phyloP scores from a whole-genome alignment of 2,329 filamentous ascomycete species.

The Calycina herbarum region DNA sequence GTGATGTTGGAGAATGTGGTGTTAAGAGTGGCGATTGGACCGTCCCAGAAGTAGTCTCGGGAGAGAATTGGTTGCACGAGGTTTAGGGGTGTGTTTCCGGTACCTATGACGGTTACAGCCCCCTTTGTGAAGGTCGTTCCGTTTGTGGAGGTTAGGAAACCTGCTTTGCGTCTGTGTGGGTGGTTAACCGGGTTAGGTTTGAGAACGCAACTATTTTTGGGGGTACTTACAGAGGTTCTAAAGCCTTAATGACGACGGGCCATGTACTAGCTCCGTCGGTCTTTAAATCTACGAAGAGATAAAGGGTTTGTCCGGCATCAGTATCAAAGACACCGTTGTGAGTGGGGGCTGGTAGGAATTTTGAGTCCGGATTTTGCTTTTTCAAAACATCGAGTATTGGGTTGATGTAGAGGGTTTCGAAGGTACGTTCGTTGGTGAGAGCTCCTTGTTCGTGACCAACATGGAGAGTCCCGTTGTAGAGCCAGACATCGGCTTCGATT shows the following conservation, averaged over 20 bases:
- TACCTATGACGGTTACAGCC: slow-evolving; percentile 35
- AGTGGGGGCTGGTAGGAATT: slow-evolving; percentile 48
- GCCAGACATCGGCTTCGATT: slow-evolving; percentile 35
- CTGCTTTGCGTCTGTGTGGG: slow-evolving; percentile 34
- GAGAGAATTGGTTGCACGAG: slow-evolving; percentile 46
- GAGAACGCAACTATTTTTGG: too few species aligned
- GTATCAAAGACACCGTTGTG: slow-evolving; percentile 64
- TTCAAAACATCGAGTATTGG: slow-evolving; percentile 32
- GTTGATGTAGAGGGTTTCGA: slow-evolving; percentile 33
- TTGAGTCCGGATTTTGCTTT: slow-evolving; percentile 35
- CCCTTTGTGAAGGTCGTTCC: slow-evolving; percentile 27
- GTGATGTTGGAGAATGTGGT: slow-evolving; percentile 34
- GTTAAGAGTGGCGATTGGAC: slow-evolving; percentile 32
- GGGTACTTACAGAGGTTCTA: slow-evolving; percentile 54
- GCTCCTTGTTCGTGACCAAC: slow-evolving; percentile 33
- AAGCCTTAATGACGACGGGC: slow-evolving; percentile 53
- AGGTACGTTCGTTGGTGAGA: slow-evolving; percentile 28
- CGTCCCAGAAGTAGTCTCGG: slow-evolving; percentile 62
- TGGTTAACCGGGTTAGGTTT: not conserved
- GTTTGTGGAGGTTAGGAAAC: slow-evolving; percentile 31
- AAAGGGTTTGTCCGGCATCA: slow-evolving; percentile 54
- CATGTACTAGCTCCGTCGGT: slow-evolving; percentile 57
- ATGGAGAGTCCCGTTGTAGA: slow-evolving; percentile 31
- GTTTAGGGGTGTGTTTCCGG: slow-evolving; percentile 45
- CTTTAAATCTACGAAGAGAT: slow-evolving; percentile 65